These are phyloP conservation scores for Epicoccum nigrum DNA, from an alignment of 2,329 filamentous ascomycete species.

Conservation along the genomic window DNA sequence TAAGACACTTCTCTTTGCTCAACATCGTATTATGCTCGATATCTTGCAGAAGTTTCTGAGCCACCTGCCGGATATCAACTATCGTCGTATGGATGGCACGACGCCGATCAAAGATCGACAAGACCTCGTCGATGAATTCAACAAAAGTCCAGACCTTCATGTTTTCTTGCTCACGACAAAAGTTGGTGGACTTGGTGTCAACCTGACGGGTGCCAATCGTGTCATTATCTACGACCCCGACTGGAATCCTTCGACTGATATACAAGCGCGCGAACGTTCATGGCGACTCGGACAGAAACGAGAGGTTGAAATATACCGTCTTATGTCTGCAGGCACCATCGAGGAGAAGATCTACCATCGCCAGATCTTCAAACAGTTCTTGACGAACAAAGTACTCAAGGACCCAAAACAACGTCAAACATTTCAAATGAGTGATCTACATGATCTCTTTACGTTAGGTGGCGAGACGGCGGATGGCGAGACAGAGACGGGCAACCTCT, in stretches of 20 bases:
- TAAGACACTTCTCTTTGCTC: conserved; percentile 91
- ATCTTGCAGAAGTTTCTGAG: conserved; percentile 84
- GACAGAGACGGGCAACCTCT: conserved; percentile 84
- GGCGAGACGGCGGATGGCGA: conserved; percentile 66
- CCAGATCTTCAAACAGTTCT: conserved; percentile 97
- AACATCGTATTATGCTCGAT: conserved; percentile 93
- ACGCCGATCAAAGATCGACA: conserved; percentile 91
- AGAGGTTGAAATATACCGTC: conserved; percentile 91
- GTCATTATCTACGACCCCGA: conserved; percentile 99
- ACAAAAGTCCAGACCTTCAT: conserved; percentile 76
- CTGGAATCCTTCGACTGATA: conserved; percentile 96
- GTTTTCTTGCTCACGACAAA: conserved; percentile 95
- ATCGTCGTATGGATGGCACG: conserved; percentile 89
- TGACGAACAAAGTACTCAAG: conserved; percentile 93
- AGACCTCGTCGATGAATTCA: conserved; percentile 89
- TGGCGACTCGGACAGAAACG: conserved; percentile 96
- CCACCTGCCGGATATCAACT: conserved; percentile 71
- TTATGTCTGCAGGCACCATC: conserved; percentile 98
- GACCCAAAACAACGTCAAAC: conserved; percentile 92
- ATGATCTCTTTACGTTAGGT: conserved; percentile 86
- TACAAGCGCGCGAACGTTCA: conserved; percentile 92
- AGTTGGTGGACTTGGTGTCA: conserved; percentile 91
- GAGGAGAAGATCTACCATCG: conserved; percentile 99
- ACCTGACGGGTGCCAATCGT: conserved; percentile 90
- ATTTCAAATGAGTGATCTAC: conserved; percentile 86